These are phyloP conservation scores for Arthroderma uncinatum DNA, from an alignment of 2,329 filamentous ascomycete genomes.

Conservation along the genomic window DNA sequence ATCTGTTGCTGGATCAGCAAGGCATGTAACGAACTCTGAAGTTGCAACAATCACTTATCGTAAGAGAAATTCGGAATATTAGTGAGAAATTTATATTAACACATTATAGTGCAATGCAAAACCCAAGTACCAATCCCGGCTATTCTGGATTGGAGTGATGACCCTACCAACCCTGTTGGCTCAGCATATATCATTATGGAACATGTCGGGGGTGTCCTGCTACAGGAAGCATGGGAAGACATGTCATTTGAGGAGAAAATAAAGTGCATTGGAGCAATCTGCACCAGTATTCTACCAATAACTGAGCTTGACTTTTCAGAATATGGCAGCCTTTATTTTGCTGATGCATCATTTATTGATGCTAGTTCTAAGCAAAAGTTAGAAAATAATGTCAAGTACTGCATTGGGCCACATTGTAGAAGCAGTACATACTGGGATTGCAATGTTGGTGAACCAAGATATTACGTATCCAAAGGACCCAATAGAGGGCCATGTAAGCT, in stretches of 20 bases:
- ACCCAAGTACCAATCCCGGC: conserved; percentile 34
- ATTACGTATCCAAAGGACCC: conserved; percentile 23
- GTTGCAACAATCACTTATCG: conserved; percentile 37
- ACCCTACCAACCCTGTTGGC: conserved; percentile 25
- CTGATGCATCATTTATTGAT: conserved; percentile 16
- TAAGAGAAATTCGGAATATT: conserved; percentile 18
- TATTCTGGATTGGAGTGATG: conserved; percentile 35
- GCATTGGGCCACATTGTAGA: conserved; percentile 16
- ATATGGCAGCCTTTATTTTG: conserved; percentile 30
- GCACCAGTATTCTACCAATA: conserved; percentile 10
- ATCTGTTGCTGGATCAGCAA: conserved; percentile 20
- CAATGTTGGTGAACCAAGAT: conserved; percentile 22
- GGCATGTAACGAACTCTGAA: conserved; percentile 14
- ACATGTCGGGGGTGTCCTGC: conserved; percentile 24
- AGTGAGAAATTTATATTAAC: not conserved
- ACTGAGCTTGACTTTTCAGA: conserved; percentile 24
- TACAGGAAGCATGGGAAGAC: conserved; percentile 24
- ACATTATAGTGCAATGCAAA: conserved; percentile 24
- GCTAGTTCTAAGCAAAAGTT: conserved; percentile 10
- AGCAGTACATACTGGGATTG: conserved; percentile 15
- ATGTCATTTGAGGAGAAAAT: conserved; percentile 24
- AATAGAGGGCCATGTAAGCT: conserved; percentile 34
- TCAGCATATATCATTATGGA: conserved; percentile 35
- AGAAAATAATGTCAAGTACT: conserved; percentile 11
- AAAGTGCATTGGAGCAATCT: conserved; percentile 13